Conservation (phyloP, 1,284 basidiomycete genomes). For the Ganoderma sp. region DNA sequence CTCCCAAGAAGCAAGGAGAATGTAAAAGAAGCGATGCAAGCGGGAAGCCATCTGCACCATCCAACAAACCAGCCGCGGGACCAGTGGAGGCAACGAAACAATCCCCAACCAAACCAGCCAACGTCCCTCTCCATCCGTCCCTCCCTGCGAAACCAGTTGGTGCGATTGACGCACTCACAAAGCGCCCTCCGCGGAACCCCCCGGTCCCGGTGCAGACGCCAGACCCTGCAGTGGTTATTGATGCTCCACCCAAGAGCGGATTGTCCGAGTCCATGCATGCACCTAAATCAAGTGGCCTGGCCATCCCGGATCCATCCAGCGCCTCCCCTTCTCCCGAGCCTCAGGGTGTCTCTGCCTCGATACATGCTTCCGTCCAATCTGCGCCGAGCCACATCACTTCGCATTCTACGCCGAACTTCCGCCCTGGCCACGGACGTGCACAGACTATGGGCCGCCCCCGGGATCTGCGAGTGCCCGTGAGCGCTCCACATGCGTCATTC, state of each 20-base stretch:
- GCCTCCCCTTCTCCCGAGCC: conserved; percentile 26
- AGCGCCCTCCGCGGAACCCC: conserved; percentile 19
- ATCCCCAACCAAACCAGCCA: conserved; percentile 25
- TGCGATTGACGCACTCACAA: conserved; percentile 33
- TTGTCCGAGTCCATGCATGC: conserved; percentile 28
- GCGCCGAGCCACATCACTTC: conserved; percentile 43
- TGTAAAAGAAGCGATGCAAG: conserved; percentile 15
- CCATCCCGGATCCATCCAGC: conserved; percentile 9
- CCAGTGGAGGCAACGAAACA: conserved; percentile 8
- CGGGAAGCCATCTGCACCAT: conserved; percentile 2
- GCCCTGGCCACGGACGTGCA: conserved; percentile 54
- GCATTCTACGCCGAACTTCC: conserved; percentile 37
- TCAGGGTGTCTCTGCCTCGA: conserved; percentile 47
- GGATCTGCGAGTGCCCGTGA: conserved; percentile 23
- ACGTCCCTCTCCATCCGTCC: conserved; percentile 50
- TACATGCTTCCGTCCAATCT: conserved; percentile 52
- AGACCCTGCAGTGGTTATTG: conserved; percentile 6
- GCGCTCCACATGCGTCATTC: conserved; percentile 30
- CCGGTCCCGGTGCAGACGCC: conserved; percentile 19
- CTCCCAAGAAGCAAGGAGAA: conserved; percentile 1
- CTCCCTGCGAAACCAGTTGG: conserved; percentile 54
- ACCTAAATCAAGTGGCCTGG: conserved; percentile 10
- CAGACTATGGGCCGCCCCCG: conserved; percentile 54
- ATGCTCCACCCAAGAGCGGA: conserved; percentile 37
- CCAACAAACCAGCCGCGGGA: background rate